Percentiles rank a stretch among this genome's conserved stretches.
Evolutionary conservation across 352 stramenopile species (phyloP).

Genomic region (Sclerospora graminicola): DNA sequence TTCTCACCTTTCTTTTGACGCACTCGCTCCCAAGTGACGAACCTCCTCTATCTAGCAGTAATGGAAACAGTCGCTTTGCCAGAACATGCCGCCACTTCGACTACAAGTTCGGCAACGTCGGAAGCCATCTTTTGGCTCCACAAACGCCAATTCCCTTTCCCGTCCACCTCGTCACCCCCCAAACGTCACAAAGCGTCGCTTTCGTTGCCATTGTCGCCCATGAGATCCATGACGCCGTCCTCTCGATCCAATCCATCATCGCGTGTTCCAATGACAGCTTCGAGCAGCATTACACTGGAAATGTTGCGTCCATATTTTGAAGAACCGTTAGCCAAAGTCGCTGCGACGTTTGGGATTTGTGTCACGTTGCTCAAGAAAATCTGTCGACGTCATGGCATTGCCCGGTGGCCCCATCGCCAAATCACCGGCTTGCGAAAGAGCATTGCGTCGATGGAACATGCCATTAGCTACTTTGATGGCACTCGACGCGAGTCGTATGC

Average conservation of each 20-base stretch:
- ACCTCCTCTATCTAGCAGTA: too few species aligned
- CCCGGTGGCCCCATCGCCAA: slow-evolving; percentile 75
- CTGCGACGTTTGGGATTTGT: slow-evolving; percentile 69
- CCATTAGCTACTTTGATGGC: slow-evolving; percentile 69
- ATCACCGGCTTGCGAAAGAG: slow-evolving; percentile 83
- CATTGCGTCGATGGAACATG: slow-evolving; percentile 80
- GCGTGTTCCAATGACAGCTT: slow-evolving; percentile 60
- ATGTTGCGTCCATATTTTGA: slow-evolving; percentile 81
- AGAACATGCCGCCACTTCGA: too few species aligned
- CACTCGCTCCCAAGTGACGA: too few species aligned
- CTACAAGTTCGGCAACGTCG: too few species aligned
- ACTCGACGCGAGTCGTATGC: slow-evolving; percentile 57
- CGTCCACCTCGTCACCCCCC: slow-evolving; percentile 1
- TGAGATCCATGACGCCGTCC: too few species aligned
- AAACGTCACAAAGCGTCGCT: slow-evolving; percentile 19
- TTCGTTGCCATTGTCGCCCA: too few species aligned
- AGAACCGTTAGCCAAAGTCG: slow-evolving; percentile 69
- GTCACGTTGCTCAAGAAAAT: slow-evolving; percentile 83
- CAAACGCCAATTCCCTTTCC: slow-evolving; percentile 1
- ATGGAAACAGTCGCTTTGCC: too few species aligned
- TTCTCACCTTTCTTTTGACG: too few species aligned
- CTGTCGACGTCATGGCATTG: slow-evolving; percentile 67
- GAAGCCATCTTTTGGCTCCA: too few species aligned
- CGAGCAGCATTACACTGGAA: slow-evolving; percentile 70
- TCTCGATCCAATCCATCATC: too few species aligned